Evolutionary conservation across 2,329 filamentous ascomycete species (phyloP).

Genomic region (Aspergillus pseudotamarii): DNA sequence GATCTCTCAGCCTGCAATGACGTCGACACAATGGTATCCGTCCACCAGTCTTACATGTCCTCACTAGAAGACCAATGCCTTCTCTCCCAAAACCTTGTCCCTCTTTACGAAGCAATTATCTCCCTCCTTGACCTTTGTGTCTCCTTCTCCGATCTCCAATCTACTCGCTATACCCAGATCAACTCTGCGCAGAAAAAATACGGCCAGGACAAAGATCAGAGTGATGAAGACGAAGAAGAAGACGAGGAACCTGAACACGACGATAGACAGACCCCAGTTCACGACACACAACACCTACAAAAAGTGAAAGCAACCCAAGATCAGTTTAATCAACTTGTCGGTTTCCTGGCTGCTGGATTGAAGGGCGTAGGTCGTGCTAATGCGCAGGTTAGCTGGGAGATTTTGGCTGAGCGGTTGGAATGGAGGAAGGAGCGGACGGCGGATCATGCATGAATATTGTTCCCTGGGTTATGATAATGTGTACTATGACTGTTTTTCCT

Average conservation of each 20-base stretch:
- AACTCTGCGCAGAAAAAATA: slow-evolving; percentile 10
- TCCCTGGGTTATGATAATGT: not conserved
- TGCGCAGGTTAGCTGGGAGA: slow-evolving; percentile 74
- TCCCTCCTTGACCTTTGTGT: slow-evolving; percentile 75
- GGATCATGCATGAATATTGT: not conserved
- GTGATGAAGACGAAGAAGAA: slow-evolving; percentile 20
- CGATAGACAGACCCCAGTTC: slow-evolving; percentile 38
- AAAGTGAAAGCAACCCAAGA: slow-evolving; percentile 60
- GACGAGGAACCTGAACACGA: slow-evolving; percentile 23
- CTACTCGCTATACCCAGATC: slow-evolving; percentile 38
- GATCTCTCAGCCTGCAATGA: slow-evolving; percentile 66
- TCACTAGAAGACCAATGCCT: slow-evolving; percentile 69
- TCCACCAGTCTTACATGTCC: slow-evolving; percentile 67
- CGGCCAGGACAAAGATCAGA: not conserved
- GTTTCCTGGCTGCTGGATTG: slow-evolving; percentile 73
- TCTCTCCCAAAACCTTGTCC: slow-evolving; percentile 67
- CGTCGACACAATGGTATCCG: slow-evolving; percentile 77
- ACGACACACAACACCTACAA: slow-evolving; percentile 52
- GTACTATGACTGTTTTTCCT: not conserved
- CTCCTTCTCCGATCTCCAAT: slow-evolving; percentile 65
- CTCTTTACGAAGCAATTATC: slow-evolving; percentile 73
- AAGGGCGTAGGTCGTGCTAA: slow-evolving; percentile 75
- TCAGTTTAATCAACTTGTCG: slow-evolving; percentile 67
- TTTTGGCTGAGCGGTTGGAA: slow-evolving; percentile 78
- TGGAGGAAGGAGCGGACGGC: slow-evolving; percentile 33